A percentile compares a stretch with the other conserved stretches of the same genome.
Conservation (phyloP, 768 basidiomycete genomes). For the Gloeopeniophorella convolvens region DNA sequence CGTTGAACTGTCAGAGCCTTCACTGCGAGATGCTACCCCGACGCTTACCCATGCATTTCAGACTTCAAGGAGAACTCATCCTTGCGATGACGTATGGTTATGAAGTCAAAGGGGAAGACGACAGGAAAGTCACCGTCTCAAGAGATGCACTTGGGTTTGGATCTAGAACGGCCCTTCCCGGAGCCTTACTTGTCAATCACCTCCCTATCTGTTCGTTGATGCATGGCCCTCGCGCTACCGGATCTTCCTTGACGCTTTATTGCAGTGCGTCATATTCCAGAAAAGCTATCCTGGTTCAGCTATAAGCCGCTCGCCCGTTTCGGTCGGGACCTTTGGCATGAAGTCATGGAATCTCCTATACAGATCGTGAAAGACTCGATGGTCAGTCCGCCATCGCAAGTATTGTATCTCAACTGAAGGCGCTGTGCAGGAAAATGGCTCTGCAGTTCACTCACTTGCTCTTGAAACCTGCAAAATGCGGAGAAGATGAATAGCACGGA, state of each 20-base stretch:
- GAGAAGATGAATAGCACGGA: neutral
- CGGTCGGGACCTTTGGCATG: neutral
- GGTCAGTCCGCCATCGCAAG: neutral
- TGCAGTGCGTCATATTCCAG: constrained; percentile 5
- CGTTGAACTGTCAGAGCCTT: neutral
- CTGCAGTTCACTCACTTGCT: neutral
- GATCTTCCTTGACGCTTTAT: neutral
- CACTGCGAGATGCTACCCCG: neutral
- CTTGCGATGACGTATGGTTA: constrained; percentile 7
- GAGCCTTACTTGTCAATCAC: neutral
- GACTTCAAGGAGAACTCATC: neutral
- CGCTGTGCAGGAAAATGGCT: neutral
- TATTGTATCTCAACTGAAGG: neutral
- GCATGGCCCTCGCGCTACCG: neutral
- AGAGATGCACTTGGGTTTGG: neutral
- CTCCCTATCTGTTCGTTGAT: constrained; percentile 1
- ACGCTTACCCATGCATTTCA: neutral
- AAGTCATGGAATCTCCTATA: neutral
- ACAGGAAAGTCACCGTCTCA: neutral
- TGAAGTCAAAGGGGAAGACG: neutral
- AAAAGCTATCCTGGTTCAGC: constrained; percentile 6
- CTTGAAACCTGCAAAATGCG: neutral
- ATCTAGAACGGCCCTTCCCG: neutral
- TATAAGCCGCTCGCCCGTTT: constrained; percentile 7
- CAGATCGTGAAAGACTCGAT: neutral